Percentiles rank a stretch among this genome's conserved stretches.
phyloP scores from a whole-genome alignment of 2,329 filamentous ascomycete species.

The Colletotrichum cereale region DNA sequence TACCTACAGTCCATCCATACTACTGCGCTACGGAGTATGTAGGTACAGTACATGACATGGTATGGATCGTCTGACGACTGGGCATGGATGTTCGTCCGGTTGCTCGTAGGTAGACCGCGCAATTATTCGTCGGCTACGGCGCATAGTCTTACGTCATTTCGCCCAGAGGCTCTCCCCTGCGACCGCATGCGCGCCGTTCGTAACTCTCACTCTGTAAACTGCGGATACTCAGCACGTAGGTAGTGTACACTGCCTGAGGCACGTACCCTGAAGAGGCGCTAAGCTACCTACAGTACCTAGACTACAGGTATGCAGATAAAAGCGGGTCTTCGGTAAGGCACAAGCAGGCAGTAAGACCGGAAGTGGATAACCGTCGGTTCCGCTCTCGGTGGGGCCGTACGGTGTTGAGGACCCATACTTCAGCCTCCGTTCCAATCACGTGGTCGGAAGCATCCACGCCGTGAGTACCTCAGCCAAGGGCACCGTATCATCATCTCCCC shows the following conservation, averaged over 20 bases:
- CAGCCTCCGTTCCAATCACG: conserved; percentile 11
- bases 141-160: conserved; percentile 5
- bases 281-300: too few relatives aligned
- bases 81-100: not conserved
- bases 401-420: not conserved
- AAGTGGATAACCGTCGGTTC: not conserved
- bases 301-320: too few relatives aligned
- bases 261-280: too few relatives aligned
- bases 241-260: too few relatives aligned
- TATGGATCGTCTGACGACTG: too few relatives aligned
- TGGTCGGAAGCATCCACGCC: conserved; percentile 2
- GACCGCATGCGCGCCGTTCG: not conserved
- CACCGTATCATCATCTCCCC: conserved; percentile 7
- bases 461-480: not conserved
- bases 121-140: conserved; percentile 14
- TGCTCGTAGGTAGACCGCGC: too few relatives aligned
- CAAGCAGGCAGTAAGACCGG: conserved; percentile 2
- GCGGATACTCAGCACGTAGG: not conserved
- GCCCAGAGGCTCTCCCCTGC: not conserved
- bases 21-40: too few relatives aligned
- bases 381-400: not conserved
- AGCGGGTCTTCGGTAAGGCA: conserved; percentile 15
- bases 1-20: too few relatives aligned
- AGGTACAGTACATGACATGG: too few relatives aligned
- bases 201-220: too few relatives aligned